phyloP scores from a whole-genome alignment of 2,329 filamentous ascomycete genomes.

The Fusarium neocosmosporiellum region DNA sequence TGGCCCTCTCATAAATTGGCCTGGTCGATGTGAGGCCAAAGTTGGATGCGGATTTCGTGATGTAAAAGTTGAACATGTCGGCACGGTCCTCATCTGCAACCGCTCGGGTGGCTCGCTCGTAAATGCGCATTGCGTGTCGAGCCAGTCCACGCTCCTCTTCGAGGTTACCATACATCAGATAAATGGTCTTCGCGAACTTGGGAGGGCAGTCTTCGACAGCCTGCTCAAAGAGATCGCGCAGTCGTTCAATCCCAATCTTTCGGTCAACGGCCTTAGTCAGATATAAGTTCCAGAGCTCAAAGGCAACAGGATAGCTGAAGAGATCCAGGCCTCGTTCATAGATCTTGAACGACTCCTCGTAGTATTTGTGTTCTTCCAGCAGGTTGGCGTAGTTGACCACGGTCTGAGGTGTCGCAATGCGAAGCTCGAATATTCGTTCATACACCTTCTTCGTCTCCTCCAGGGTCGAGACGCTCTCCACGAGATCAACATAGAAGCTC shows the following conservation, averaged over 20 bases:
- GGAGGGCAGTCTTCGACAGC: slow-evolving; percentile 94
- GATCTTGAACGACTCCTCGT: slow-evolving; percentile 97
- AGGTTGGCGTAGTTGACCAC: slow-evolving; percentile 99
- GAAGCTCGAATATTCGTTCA: slow-evolving; percentile 96
- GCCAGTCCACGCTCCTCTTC: slow-evolving; percentile 96
- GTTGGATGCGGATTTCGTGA: slow-evolving; percentile 97
- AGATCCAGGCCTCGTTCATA: slow-evolving; percentile 96
- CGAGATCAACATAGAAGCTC: slow-evolving; percentile 98
- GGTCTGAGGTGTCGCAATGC: slow-evolving; percentile 97
- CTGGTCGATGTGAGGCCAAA: slow-evolving; percentile 95
- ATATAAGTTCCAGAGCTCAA: slow-evolving; percentile 98
- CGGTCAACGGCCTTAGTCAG: slow-evolving; percentile 97
- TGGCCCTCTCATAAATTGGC: slow-evolving; percentile 95
- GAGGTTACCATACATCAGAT: slow-evolving; percentile 97
- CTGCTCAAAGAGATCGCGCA: slow-evolving; percentile 97
- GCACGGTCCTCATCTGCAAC: slow-evolving; percentile 94
- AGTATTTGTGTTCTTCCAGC: slow-evolving; percentile 93
- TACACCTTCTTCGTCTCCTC: slow-evolving; percentile 96
- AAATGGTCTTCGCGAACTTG: slow-evolving; percentile 95
- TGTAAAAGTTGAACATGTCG: slow-evolving; percentile 99
- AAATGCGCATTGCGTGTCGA: slow-evolving; percentile 98
- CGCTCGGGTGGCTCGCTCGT: slow-evolving; percentile 94
- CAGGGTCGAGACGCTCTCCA: slow-evolving; percentile 91
- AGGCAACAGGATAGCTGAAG: slow-evolving; percentile 98
- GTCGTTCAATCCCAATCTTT: slow-evolving; percentile 92